A percentile compares a stretch with the other conserved stretches of the same genome.
phyloP scores from a whole-genome alignment of 2,329 filamentous ascomycete species.

The Fonsecaea monophora region DNA sequence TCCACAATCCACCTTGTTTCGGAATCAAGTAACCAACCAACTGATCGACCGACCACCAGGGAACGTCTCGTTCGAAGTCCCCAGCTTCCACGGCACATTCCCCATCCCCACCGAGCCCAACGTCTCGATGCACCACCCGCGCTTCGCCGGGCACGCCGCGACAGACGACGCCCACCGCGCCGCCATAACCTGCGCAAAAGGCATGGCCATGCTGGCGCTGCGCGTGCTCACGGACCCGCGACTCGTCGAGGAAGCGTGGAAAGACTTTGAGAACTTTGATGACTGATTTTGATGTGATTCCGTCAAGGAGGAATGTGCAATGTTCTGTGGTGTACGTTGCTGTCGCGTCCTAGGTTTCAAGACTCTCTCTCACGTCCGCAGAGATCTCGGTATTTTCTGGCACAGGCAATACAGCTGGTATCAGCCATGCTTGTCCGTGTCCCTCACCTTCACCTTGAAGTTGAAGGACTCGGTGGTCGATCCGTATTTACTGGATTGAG shows the following conservation, averaged over 20 bases:
- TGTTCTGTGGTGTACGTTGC: too few relatives aligned
- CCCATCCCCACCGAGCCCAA: slow-evolving; percentile 49
- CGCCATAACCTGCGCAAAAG: slow-evolving; percentile 55
- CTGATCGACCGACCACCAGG: slow-evolving; percentile 39
- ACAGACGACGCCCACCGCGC: slow-evolving; percentile 49
- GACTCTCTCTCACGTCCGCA: too few relatives aligned
- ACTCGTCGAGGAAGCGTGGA: slow-evolving; percentile 9
- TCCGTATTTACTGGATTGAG: too few relatives aligned
- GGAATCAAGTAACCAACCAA: not conserved
- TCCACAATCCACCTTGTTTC: too few relatives aligned
- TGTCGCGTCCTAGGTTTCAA: too few relatives aligned
- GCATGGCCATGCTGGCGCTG: slow-evolving; percentile 51
- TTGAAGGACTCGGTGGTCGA: too few relatives aligned
- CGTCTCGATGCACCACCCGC: slow-evolving; percentile 49
- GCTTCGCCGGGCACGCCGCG: slow-evolving; percentile 54
- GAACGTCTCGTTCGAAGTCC: slow-evolving; percentile 57
- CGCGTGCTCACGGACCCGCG: slow-evolving; percentile 34
- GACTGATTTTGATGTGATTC: not conserved
- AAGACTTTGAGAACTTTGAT: slow-evolving; percentile 11
- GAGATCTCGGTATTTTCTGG: too few relatives aligned
- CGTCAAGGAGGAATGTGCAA: too few relatives aligned
- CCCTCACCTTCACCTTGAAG: too few relatives aligned
- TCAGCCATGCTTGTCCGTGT: too few relatives aligned
- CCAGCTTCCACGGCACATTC: slow-evolving; percentile 59
- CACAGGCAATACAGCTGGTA: too few relatives aligned